phyloP scores from a whole-genome alignment of 2,329 filamentous ascomycete species.

The Cryphonectria carpinicola region DNA sequence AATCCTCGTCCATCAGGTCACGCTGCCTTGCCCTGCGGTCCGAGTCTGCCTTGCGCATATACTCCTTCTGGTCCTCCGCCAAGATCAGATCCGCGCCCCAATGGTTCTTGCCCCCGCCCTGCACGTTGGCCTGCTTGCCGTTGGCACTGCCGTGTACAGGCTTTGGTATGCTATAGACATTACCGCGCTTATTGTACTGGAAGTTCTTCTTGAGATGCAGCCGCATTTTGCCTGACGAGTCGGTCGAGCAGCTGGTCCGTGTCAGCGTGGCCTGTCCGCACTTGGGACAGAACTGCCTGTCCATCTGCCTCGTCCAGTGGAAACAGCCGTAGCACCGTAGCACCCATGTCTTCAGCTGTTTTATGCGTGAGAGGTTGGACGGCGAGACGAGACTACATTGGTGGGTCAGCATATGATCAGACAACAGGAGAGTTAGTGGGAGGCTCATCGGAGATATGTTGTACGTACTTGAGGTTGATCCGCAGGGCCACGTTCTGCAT shows the following conservation, averaged over 20 bases:
- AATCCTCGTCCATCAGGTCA: constrained; percentile 95
- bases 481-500: constrained; percentile 97
- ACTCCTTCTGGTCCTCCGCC: constrained; percentile 97
- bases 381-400: constrained; percentile 73
- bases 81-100: constrained; percentile 87
- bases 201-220: constrained; percentile 92
- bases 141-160: constrained; percentile 79
- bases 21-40: constrained; percentile 70
- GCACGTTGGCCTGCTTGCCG: constrained; percentile 67
- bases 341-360: constrained; percentile 84
- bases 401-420: background rate
- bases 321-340: constrained; percentile 96
- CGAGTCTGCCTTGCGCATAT: constrained; percentile 63
- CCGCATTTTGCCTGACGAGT: constrained; percentile 77
- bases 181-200: constrained; percentile 93
- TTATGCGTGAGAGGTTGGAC: constrained; percentile 73
- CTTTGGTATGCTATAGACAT: constrained; percentile 92
- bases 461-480: constrained; percentile 71
- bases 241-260: constrained; percentile 83
- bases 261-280: constrained; percentile 89
- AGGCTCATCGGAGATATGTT: background rate
- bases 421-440: background rate
- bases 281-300: constrained; percentile 87
- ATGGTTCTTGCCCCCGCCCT: constrained; percentile 78
- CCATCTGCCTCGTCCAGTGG: constrained; percentile 78